A percentile compares a stretch with the other conserved stretches of the same genome.
phyloP scores from a whole-genome alignment of 2,329 filamentous ascomycete genomes.

The Bipolaris cookei region DNA sequence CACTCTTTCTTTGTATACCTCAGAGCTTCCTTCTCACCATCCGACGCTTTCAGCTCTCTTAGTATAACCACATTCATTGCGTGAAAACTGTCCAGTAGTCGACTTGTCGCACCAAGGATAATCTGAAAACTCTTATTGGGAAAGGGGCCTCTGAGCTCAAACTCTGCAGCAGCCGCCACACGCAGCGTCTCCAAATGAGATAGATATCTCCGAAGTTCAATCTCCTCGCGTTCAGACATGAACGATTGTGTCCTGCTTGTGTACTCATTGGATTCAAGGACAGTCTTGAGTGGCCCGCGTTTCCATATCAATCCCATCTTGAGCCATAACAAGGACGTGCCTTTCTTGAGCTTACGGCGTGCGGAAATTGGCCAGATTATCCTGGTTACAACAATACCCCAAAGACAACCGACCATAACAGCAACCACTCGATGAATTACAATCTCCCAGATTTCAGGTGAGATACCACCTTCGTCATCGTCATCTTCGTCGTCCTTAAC shows the following conservation, averaged over 20 bases:
- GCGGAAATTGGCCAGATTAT: slow-evolving; percentile 94
- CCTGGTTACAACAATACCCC: slow-evolving; percentile 89
- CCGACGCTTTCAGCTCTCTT: slow-evolving; percentile 75
- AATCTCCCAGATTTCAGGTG: slow-evolving; percentile 87
- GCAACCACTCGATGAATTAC: slow-evolving; percentile 85
- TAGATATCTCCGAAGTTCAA: slow-evolving; percentile 80
- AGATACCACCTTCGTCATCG: slow-evolving; percentile 80
- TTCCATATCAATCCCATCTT: slow-evolving; percentile 98
- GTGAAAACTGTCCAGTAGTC: slow-evolving; percentile 91
- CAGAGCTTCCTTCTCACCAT: slow-evolving; percentile 81
- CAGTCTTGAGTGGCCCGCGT: slow-evolving; percentile 80
- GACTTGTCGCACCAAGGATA: slow-evolving; percentile 79
- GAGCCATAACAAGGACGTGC: slow-evolving; percentile 87
- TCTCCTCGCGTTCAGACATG: slow-evolving; percentile 86
- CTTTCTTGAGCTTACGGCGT: slow-evolving; percentile 84
- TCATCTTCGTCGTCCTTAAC: slow-evolving; percentile 80
- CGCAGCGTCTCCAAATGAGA: slow-evolving; percentile 76
- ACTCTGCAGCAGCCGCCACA: slow-evolving; percentile 78
- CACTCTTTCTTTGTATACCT: slow-evolving; percentile 81
- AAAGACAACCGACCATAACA: slow-evolving; percentile 84
- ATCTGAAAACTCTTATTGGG: slow-evolving; percentile 73
- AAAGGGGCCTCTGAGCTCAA: slow-evolving; percentile 87
- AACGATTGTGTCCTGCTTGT: slow-evolving; percentile 61
- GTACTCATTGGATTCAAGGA: slow-evolving; percentile 55
- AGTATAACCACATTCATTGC: slow-evolving; percentile 93